Evolutionary conservation across 2,329 filamentous ascomycete genomes (phyloP).

Genomic region (Cladophialophora chaetospira): DNA sequence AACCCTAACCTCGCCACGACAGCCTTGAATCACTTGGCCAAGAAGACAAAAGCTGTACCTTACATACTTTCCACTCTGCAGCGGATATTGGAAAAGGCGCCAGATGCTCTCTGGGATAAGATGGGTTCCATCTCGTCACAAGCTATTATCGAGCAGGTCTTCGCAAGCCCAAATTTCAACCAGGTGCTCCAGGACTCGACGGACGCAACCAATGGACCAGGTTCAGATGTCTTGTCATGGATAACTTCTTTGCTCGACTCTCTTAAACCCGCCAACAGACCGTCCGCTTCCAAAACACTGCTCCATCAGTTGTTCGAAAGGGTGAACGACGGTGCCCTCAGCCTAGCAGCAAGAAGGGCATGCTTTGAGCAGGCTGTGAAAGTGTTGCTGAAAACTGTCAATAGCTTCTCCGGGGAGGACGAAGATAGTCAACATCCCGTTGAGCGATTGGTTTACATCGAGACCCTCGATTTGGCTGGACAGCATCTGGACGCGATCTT

Average conservation of each 20-base stretch:
- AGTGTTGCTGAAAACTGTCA: slow-evolving; percentile 49
- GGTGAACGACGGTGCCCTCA: slow-evolving; percentile 45
- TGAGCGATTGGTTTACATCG: slow-evolving; percentile 51
- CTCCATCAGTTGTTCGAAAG: slow-evolving; percentile 72
- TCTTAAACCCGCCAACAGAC: slow-evolving; percentile 72
- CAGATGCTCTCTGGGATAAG: slow-evolving; percentile 83
- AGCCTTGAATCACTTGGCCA: slow-evolving; percentile 66
- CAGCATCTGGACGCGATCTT: slow-evolving; percentile 60
- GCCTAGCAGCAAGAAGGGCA: slow-evolving; percentile 46
- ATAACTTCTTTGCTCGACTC: slow-evolving; percentile 75
- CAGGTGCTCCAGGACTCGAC: slow-evolving; percentile 47
- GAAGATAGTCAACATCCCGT: slow-evolving; percentile 48
- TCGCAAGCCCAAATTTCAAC: slow-evolving; percentile 69
- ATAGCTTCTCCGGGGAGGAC: slow-evolving; percentile 49
- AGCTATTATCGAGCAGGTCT: slow-evolving; percentile 80
- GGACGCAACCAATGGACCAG: slow-evolving; percentile 1
- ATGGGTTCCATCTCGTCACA: slow-evolving; percentile 78
- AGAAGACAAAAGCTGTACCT: slow-evolving; percentile 63
- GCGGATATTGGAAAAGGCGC: slow-evolving; percentile 71
- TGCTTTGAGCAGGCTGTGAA: slow-evolving; percentile 50
- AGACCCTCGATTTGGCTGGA: slow-evolving; percentile 50
- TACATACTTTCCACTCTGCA: slow-evolving; percentile 71
- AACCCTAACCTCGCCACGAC: slow-evolving; percentile 68
- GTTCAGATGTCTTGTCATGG: slow-evolving; percentile 68
- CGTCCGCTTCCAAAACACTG: slow-evolving; percentile 78